Percentiles rank a stretch among this genome's conserved stretches.
These are phyloP conservation scores for Plasmodium blacklocki DNA, from an alignment of 169 alveolate species.

Conservation along the genomic window DNA sequence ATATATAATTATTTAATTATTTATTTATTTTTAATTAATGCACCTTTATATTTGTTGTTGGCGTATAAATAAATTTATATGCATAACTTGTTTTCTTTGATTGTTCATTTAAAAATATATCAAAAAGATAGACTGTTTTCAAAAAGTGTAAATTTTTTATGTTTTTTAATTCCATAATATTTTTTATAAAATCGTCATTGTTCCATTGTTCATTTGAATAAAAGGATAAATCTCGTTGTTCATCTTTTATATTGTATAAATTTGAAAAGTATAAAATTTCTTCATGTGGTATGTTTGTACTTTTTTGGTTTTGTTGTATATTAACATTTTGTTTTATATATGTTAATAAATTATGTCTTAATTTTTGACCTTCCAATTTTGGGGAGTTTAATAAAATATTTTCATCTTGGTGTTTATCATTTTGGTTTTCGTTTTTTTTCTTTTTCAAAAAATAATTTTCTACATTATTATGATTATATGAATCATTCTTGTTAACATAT, in stretches of 20 bases:
- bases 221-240: conserved; percentile 59
- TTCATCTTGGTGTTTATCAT: background rate
- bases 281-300: background rate
- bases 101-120: conserved; percentile 14
- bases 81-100: conserved; percentile 39
- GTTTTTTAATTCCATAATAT: conserved; percentile 21
- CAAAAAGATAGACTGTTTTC: conserved; percentile 31
- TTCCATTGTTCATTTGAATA: conserved; percentile 54
- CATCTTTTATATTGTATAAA: conserved; percentile 66
- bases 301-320: conserved; percentile 4
- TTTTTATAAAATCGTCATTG: conserved; percentile 38
- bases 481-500: background rate
- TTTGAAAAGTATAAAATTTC: conserved; percentile 49
- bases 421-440: background rate
- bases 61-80: conserved; percentile 47
- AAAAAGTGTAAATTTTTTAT: conserved; percentile 12
- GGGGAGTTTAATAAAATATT: conserved; percentile 41
- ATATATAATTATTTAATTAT: background rate
- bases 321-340: conserved; percentile 1
- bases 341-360: conserved; percentile 7
- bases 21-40: background rate
- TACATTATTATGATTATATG: background rate
- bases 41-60: conserved; percentile 33
- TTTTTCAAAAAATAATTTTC: background rate
- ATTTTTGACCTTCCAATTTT: conserved; percentile 45